Base-by-base conservation (phyloP, 768 basidiomycete genomes). In the Mycena floridula region DNA sequence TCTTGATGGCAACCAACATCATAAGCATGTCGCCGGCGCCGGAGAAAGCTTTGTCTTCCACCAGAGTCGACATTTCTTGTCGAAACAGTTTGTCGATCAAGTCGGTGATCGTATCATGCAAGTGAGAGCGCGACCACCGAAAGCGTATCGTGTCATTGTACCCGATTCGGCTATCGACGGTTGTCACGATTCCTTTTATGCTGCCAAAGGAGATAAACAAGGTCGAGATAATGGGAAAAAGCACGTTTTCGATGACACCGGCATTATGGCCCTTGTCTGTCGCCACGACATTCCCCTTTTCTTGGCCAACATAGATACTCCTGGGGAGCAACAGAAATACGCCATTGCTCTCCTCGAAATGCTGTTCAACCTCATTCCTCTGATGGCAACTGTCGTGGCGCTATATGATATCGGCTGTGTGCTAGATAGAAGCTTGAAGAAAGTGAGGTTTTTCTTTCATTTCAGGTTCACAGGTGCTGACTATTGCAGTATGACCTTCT, bases 181-280 rank as follows among this genome's bases (percentile, higher is more conserved):
- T 18, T 35, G 32, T 18, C 15, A 35, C 4, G 32, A 18, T 3
- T 35, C 36, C 5, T 42, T 44, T 32, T 22, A 38, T 15, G 50
- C 50, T 1, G 50, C 50, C 12, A 40, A 50, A 22, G 50, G 48
- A 22, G 13, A 37, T 12, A 20, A 24, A 16, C 48, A 50, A 23
- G 30, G 42, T 9, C 24, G 21, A 13, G 43, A 13, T n/a, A 40
- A 22, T 13, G n/a, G n/a, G n/a, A n/a, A n/a, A n/a, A n/a, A n/a
- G n/a, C n/a, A n/a, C n/a, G 11, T 20, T n/a, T 50, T 45, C 28
- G 50, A 49, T 39, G 50, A 49, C 43, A 50, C 15, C 22, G 48
- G 50, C 13, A 5, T 54, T 36, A 18, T 35, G 32, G 13, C 32
- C 32, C 13, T 35, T 15, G 32, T 35, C 32, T 35, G 32, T 35